These are phyloP conservation scores for Dendryphion nanum DNA, from an alignment of 2,329 filamentous ascomycete genomes.

Conservation along the genomic window DNA sequence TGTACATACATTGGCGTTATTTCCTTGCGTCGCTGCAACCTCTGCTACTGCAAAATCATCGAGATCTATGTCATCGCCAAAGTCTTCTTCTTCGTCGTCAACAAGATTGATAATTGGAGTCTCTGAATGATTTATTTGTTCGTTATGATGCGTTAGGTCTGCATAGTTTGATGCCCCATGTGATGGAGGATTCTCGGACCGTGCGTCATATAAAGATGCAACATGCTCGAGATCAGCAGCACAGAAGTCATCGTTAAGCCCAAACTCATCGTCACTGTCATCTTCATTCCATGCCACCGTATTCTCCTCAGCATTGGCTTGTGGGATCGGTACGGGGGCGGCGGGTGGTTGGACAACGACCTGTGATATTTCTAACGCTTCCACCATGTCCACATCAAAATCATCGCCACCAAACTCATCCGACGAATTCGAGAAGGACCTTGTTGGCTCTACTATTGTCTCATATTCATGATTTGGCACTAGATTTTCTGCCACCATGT, in stretches of 20 bases:
- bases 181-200: too few relatives aligned
- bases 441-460: constrained; percentile 3
- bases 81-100: constrained; percentile 67
- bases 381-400: constrained; percentile 36
- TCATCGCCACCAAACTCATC: constrained; percentile 37
- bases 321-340: too few relatives aligned
- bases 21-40: constrained; percentile 69
- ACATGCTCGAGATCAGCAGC: constrained; percentile 59
- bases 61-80: constrained; percentile 70
- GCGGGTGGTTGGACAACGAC: neutral
- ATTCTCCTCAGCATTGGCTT: too few relatives aligned
- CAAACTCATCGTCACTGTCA: constrained; percentile 46
- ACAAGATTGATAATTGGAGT: constrained; percentile 35
- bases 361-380: constrained; percentile 25
- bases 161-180: too few relatives aligned
- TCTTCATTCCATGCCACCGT: too few relatives aligned
- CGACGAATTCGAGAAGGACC: constrained; percentile 21
- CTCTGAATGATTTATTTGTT: neutral
- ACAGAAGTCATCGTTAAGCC: constrained; percentile 49
- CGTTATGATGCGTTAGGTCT: neutral
- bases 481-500: neutral
- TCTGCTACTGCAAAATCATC: constrained; percentile 67
- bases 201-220: constrained; percentile 54
- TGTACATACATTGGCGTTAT: constrained; percentile 54
- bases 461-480: constrained; percentile 3